Conservation (phyloP, 345 rosid species). For the Gossypium thurberi region DNA sequence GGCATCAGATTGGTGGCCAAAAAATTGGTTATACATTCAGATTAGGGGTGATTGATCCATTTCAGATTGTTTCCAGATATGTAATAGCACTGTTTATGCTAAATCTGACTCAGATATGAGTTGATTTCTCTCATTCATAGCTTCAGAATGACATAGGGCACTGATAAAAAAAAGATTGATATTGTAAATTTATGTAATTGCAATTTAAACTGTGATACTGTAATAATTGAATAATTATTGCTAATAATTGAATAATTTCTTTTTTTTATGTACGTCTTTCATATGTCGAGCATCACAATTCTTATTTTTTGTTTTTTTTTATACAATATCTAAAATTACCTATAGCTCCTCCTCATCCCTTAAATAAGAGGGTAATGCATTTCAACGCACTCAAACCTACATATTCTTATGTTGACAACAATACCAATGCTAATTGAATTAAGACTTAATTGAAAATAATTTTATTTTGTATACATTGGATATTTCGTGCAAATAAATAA, state of each 20-base stretch:
- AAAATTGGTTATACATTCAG: conserved; percentile 42
- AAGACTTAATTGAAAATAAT: too few species aligned
- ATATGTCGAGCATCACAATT: too few species aligned
- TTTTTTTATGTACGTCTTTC: too few species aligned
- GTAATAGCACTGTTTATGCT: not conserved
- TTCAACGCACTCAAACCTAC: too few species aligned
- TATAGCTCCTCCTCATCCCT: fast-evolving
- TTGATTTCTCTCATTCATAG: not conserved
- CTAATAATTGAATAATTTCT: too few species aligned
- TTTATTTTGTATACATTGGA: too few species aligned
- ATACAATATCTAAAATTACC: too few species aligned
- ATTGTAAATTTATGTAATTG: not conserved
- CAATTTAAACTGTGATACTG: not conserved
- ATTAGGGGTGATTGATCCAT: conserved; percentile 4
- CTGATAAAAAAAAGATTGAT: not conserved
- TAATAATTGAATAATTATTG: not conserved
- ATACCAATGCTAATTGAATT: fast-evolving
- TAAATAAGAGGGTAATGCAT: too few species aligned
- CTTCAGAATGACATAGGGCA: not conserved
- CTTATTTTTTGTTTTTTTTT: too few species aligned
- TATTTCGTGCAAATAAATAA: too few species aligned
- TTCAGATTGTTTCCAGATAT: not conserved
- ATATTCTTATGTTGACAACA: too few species aligned
- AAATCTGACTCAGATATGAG: not conserved
- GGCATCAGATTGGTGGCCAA: conserved; percentile 69